Base-by-base conservation (phyloP, 1,139 yeast species). In the Candida gigantensis region DNA sequence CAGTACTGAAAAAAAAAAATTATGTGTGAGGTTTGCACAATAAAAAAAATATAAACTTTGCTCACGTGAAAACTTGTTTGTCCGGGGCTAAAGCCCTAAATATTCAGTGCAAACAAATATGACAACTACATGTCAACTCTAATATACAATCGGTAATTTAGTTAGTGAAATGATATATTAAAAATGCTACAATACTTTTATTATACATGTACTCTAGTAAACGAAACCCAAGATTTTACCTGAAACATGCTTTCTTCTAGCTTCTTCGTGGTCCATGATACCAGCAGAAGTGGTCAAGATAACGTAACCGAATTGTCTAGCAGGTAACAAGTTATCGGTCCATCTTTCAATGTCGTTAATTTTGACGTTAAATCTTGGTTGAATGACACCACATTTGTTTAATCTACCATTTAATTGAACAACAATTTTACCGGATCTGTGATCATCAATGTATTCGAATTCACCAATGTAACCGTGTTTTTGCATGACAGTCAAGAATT, bases 191-290 rank as follows among this genome's bases (percentile, higher is more conserved):
- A 20, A 20, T 20, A 20, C 23, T 20, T 20, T 18, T 31, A n/a
- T 21, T 37, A 34, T 32, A 33, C 36, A 30, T 28, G 33, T 29
- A 33, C 48, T 38, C 66, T 83, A 88, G 79, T 90, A 90, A 52
- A 90, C 96, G 72, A 86, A 90, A 62, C 97, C 97, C 64, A 90
- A 81, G 65, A 90, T 84, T 77, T 90, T 90, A 72, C 97, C 97
- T 57, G 97, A 88, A 58, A 90, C 97, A 74, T 92, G 97, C 86
- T 92, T 92, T 84, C 97, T 86, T 83, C 97, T 89, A 59, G 98
- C 98, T 79, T 92, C 98, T 78, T 92, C 98, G 77, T 92, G 98
- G 79, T 92, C 97, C 96, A 92, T 89, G 60, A 92, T 92, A 75
- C 98, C 98, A 60, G 97, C 96, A 60, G 98, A 92, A 58, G 98